These are phyloP conservation scores for Avena sativa DNA, from an alignment of 176 grass and related monocot genomes.

Conservation along the genomic window DNA sequence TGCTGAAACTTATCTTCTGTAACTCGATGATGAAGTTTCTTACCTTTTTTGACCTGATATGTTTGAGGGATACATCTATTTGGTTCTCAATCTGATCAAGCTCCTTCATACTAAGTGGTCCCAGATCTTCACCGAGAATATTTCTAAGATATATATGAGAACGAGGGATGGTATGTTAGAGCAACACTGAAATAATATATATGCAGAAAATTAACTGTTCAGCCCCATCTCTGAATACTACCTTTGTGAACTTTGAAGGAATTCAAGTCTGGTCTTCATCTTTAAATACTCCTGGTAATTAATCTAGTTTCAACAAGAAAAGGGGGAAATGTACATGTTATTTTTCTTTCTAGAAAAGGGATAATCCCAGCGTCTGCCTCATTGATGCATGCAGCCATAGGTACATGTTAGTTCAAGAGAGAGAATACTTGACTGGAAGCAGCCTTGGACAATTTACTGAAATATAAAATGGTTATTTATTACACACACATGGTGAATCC, in stretches of 20 bases:
- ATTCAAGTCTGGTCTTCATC: conserved; percentile 75
- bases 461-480: background rate
- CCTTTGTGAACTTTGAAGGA: conserved; percentile 88
- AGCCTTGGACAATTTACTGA: background rate
- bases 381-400: background rate
- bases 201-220: background rate
- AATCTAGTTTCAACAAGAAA: conserved; percentile 59
- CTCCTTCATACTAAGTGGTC: conserved; percentile 73
- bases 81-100: conserved; percentile 86
- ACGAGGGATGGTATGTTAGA: conserved; percentile 13
- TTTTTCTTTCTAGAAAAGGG: no score
- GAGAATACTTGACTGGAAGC: background rate
- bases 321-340: background rate
- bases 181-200: background rate
- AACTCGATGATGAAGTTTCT: background rate
- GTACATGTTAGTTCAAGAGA: conserved; percentile 7
- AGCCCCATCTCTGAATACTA: conserved; percentile 37
- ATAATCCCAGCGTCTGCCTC: no score
- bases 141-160: conserved; percentile 53
- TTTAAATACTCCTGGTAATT: conserved; percentile 88
- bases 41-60: conserved; percentile 85
- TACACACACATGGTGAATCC: background rate
- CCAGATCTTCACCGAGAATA: conserved; percentile 89
- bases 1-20: background rate
- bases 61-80: conserved; percentile 72